Conservation (phyloP, 371 early-diverging fungal genomes). For the Rhizomucor pusillus region DNA sequence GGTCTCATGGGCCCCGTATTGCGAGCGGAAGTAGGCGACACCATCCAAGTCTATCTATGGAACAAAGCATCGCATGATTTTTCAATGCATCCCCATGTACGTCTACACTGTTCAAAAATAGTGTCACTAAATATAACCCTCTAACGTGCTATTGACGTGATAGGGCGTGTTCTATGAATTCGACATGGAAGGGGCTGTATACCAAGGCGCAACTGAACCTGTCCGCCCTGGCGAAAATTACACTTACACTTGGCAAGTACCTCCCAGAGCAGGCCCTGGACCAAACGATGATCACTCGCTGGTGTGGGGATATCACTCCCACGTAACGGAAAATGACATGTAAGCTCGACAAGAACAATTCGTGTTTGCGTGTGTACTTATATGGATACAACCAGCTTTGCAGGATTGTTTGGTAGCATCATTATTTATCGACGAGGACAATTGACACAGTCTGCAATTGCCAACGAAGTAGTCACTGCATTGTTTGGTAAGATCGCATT, state of each 20-base stretch:
- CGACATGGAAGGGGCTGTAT: conserved; percentile 52
- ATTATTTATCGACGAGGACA: conserved; percentile 39
- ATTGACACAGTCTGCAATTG: conserved; percentile 16
- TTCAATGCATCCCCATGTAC: conserved; percentile 54
- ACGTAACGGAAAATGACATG: conserved; percentile 41
- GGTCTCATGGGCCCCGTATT: conserved; percentile 50
- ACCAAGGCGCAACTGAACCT: conserved; percentile 29
- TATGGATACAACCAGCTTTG: conserved; percentile 19
- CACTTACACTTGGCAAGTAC: conserved; percentile 45
- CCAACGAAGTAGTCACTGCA: conserved; percentile 34
- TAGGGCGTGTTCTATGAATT: conserved; percentile 48
- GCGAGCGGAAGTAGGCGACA: conserved; percentile 51
- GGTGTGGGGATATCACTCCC: conserved; percentile 56
- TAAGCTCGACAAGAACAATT: conserved; percentile 10
- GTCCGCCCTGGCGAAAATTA: conserved; percentile 36
- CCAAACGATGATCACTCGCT: conserved; percentile 40
- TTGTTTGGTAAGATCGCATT: conserved; percentile 27
- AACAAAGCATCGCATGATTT: conserved; percentile 35
- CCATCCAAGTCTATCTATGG: conserved; percentile 40
- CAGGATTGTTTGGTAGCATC: conserved; percentile 49
- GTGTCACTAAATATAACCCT: background rate
- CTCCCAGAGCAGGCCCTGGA: conserved; percentile 45
- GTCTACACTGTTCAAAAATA: background rate
- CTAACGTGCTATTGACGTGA: background rate
- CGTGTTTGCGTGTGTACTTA: background rate